Conservation (phyloP, 495 filamentous ascomycete genomes). For the Neurospora tetraspora region DNA sequence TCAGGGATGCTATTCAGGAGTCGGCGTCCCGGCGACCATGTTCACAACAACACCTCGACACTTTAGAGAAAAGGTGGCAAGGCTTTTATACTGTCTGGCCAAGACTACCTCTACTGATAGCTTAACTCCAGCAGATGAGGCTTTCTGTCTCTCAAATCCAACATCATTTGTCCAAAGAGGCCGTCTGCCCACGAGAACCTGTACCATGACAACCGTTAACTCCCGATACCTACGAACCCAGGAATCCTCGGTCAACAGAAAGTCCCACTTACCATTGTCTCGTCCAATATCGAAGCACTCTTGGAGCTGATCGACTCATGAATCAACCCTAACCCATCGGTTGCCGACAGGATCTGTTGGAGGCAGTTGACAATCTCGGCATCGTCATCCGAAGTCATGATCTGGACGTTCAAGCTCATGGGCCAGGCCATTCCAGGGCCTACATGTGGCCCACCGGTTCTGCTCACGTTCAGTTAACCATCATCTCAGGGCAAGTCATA, state of each 20-base stretch:
- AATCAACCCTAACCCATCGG: slow-evolving; percentile 38
- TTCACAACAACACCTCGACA: background rate
- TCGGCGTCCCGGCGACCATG: background rate
- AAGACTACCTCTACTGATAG: slow-evolving; percentile 15
- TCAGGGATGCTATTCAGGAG: background rate
- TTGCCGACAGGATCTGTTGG: slow-evolving; percentile 41
- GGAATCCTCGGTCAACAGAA: background rate
- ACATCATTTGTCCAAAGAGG: slow-evolving; percentile 47
- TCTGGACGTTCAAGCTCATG: slow-evolving; percentile 39
- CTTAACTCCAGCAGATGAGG: slow-evolving; percentile 30
- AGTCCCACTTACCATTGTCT: slow-evolving; percentile 36
- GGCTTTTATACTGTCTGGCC: background rate
- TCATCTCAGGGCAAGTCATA: background rate
- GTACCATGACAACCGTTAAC: background rate
- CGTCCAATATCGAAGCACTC: slow-evolving; percentile 33
- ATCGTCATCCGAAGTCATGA: slow-evolving; percentile 43
- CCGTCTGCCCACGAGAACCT: slow-evolving; percentile 53
- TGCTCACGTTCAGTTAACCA: slow-evolving; percentile 32
- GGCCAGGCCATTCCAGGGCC: slow-evolving; percentile 46
- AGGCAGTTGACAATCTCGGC: slow-evolving; percentile 42
- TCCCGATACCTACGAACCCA: background rate
- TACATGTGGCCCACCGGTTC: slow-evolving; percentile 54
- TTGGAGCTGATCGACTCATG: slow-evolving; percentile 29
- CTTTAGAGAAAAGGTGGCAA: background rate
- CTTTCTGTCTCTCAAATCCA: slow-evolving; percentile 40